Conservation (phyloP, 495 filamentous ascomycete species). For the Bacidia rubella region DNA sequence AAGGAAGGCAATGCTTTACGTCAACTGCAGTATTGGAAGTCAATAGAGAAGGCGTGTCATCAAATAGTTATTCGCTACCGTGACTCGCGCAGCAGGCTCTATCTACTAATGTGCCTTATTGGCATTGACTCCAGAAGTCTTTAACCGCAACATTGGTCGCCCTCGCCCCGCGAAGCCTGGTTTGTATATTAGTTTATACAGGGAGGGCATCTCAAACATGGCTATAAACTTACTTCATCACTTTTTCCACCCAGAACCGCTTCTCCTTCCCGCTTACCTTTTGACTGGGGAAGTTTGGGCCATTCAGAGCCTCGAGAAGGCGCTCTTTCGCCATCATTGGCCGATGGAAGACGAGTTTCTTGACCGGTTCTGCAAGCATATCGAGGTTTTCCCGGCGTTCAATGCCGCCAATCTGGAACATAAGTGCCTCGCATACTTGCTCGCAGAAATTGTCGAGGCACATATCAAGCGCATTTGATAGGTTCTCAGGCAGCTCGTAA, state of each 20-base stretch:
- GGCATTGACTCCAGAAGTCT: constrained; percentile 57
- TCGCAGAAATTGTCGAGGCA: constrained; percentile 48
- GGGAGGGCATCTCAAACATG: constrained; percentile 6
- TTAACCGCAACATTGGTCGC: constrained; percentile 47
- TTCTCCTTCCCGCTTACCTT: constrained; percentile 50
- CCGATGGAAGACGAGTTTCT: constrained; percentile 56
- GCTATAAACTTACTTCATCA: constrained; percentile 35
- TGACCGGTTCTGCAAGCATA: constrained; percentile 60
- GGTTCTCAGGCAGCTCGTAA: not conserved
- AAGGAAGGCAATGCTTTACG: too few relatives aligned
- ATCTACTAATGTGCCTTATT: constrained; percentile 26
- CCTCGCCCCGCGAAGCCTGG: constrained; percentile 43
- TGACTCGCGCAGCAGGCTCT: too few relatives aligned
- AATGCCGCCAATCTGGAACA: constrained; percentile 58
- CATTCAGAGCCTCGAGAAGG: constrained; percentile 43
- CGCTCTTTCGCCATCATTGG: constrained; percentile 41
- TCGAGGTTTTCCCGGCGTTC: constrained; percentile 69
- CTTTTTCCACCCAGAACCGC: constrained; percentile 43
- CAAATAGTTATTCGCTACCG: too few relatives aligned
- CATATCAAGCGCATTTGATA: constrained; percentile 30
- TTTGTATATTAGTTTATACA: constrained; percentile 18
- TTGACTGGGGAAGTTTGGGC: constrained; percentile 43
- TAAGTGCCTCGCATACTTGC: constrained; percentile 41
- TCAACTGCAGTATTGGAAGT: too few relatives aligned
- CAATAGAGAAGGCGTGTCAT: too few relatives aligned